phyloP scores from a whole-genome alignment of 768 basidiomycete genomes.

The Hydnomerulius pinastri region DNA sequence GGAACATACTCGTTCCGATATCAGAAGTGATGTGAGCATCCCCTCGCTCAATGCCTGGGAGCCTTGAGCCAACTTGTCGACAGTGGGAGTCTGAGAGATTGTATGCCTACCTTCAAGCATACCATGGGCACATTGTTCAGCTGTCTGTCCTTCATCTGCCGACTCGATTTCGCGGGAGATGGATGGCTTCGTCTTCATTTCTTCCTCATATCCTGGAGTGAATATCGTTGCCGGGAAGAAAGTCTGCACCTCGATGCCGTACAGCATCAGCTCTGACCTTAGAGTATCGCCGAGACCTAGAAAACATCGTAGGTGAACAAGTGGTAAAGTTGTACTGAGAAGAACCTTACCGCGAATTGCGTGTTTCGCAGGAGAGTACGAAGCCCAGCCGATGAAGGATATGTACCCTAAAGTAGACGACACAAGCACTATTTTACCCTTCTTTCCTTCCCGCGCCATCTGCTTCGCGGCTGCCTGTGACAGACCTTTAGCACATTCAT shows the following conservation, averaged over 20 bases:
- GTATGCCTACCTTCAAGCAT: constrained; percentile 59
- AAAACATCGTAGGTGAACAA: neutral
- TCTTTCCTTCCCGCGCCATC: constrained; percentile 53
- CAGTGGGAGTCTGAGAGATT: too few species aligned
- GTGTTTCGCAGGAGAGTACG: constrained; percentile 78
- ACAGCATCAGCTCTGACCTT: constrained; percentile 71
- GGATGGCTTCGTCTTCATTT: constrained; percentile 70
- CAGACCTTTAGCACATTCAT: neutral
- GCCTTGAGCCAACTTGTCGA: too few species aligned
- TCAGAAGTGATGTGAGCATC: constrained; percentile 72
- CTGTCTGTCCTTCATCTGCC: constrained; percentile 55
- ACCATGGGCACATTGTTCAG: constrained; percentile 57
- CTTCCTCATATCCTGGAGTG: constrained; percentile 69
- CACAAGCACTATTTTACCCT: constrained; percentile 72
- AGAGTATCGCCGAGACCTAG: constrained; percentile 79
- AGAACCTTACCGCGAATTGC: constrained; percentile 64
- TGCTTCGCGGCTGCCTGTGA: constrained; percentile 61
- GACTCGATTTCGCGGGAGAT: constrained; percentile 74
- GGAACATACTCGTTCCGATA: constrained; percentile 61
- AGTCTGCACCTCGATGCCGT: constrained; percentile 71
- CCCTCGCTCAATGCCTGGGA: constrained; percentile 63
- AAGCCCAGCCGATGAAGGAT: constrained; percentile 69
- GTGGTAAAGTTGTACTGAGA: neutral
- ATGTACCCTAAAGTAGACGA: constrained; percentile 71
- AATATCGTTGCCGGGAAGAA: constrained; percentile 79